These are phyloP conservation scores for Aspergillus brunneoviolaceus DNA, from an alignment of 2,329 filamentous ascomycete species.

Conservation along the genomic window DNA sequence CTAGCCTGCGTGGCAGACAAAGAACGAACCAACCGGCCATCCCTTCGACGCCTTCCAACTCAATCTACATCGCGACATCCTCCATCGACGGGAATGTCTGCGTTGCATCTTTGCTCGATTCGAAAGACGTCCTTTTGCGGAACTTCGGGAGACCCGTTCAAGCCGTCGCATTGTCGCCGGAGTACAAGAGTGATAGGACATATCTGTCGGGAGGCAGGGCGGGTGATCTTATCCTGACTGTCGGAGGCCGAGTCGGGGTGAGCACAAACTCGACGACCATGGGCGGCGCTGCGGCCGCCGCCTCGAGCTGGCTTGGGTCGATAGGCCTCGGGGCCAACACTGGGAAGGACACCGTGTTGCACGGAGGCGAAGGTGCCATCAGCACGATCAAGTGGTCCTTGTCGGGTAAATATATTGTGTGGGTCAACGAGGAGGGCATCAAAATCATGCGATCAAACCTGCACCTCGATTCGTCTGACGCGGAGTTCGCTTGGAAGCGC, in stretches of 20 bases:
- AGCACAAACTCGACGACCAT: constrained; percentile 84
- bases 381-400: constrained; percentile 92
- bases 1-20: constrained; percentile 32
- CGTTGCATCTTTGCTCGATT: constrained; percentile 79
- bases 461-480: constrained; percentile 71
- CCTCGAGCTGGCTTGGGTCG: constrained; percentile 86
- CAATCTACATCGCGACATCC: constrained; percentile 89
- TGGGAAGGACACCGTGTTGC: constrained; percentile 81
- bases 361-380: constrained; percentile 89
- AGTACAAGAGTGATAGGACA: constrained; percentile 83
- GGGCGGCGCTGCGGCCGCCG: constrained; percentile 69
- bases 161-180: constrained; percentile 87
- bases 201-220: constrained; percentile 90
- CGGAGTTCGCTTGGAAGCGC: constrained; percentile 87
- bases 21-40: constrained; percentile 43
- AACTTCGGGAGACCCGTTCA: constrained; percentile 94
- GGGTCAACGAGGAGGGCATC: constrained; percentile 95
- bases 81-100: constrained; percentile 97
- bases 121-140: constrained; percentile 84
- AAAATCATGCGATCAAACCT: constrained; percentile 95
- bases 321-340: constrained; percentile 76
- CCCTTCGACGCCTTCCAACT: constrained; percentile 76
- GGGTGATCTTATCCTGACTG: constrained; percentile 81
- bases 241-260: constrained; percentile 73
- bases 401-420: constrained; percentile 87